Conservation (phyloP, 176 grass and related monocot genomes). For the Oryza glaberrima region DNA sequence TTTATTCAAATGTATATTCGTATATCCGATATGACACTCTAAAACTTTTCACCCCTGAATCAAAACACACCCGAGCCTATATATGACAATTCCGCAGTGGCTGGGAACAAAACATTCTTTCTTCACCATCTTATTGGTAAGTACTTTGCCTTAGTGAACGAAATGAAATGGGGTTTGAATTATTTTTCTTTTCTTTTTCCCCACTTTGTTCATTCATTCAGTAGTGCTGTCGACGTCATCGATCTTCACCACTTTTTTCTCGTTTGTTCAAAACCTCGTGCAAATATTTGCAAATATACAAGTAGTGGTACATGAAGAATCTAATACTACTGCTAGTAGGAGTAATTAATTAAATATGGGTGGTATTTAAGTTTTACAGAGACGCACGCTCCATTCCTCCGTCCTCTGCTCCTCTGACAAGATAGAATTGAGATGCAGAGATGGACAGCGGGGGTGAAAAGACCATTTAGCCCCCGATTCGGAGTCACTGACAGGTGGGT, state of each 20-base stretch:
- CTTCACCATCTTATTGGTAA: not conserved
- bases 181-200: too few species aligned
- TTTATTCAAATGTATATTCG: too few species aligned
- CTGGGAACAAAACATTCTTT: not conserved
- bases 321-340: not conserved
- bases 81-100: not conserved
- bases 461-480: not conserved
- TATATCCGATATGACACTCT: too few species aligned
- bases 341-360: too few species aligned
- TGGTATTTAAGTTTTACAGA: not conserved
- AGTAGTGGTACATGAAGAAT: not conserved
- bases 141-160: not conserved
- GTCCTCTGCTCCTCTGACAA: not conserved
- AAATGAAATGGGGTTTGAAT: not conserved
- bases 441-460: not conserved
- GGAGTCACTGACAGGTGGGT: not conserved
- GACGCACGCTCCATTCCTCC: not conserved
- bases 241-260: not conserved
- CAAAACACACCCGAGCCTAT: too few species aligned
- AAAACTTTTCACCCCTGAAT: too few species aligned
- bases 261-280: not conserved
- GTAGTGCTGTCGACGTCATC: not conserved
- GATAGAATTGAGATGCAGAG: not conserved
- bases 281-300: not conserved
- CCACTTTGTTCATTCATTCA: not conserved